These are phyloP conservation scores for Takashimella tepidaria DNA, from an alignment of 1,284 basidiomycete genomes.

Conservation along the genomic window DNA sequence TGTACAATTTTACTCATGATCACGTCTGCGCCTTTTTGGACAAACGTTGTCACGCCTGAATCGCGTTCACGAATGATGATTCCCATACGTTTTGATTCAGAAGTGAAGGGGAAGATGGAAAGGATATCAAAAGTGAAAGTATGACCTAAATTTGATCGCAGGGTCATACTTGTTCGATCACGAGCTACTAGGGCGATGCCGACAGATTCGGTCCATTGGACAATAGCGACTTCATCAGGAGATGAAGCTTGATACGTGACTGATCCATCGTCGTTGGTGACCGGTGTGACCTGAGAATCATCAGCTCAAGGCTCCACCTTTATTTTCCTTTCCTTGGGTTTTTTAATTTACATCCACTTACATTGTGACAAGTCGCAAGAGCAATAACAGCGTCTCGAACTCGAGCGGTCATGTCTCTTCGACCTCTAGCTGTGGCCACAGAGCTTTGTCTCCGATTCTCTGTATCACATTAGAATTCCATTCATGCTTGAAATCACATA, in stretches of 20 bases:
- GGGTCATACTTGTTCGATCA: constrained; percentile 77
- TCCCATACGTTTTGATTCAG: constrained; percentile 98
- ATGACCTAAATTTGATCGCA: constrained; percentile 63
- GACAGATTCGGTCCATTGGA: constrained; percentile 95
- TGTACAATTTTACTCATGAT: constrained; percentile 94
- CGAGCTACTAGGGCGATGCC: constrained; percentile 82
- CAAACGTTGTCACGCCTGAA: constrained; percentile 75
- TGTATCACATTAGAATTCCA: not conserved
- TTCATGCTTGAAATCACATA: not conserved
- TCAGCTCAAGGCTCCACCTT: too few species aligned
- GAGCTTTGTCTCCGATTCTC: constrained; percentile 33
- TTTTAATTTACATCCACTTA: constrained; percentile 44
- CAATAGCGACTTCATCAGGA: constrained; percentile 98
- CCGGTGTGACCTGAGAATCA: constrained; percentile 75
- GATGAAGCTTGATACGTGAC: constrained; percentile 97
- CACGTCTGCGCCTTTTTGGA: constrained; percentile 96
- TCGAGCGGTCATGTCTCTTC: constrained; percentile 89
- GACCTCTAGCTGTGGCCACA: constrained; percentile 56
- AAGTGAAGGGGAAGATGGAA: constrained; percentile 95
- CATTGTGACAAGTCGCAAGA: constrained; percentile 94
- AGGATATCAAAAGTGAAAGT: constrained; percentile 76
- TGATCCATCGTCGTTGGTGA: constrained; percentile 85
- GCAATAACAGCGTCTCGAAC: constrained; percentile 92
- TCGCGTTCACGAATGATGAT: constrained; percentile 80
- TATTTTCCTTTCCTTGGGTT: too few species aligned